Evolutionary conservation across 129 eudicot genomes (phyloP).

Genomic region (Lactuca saligna): DNA sequence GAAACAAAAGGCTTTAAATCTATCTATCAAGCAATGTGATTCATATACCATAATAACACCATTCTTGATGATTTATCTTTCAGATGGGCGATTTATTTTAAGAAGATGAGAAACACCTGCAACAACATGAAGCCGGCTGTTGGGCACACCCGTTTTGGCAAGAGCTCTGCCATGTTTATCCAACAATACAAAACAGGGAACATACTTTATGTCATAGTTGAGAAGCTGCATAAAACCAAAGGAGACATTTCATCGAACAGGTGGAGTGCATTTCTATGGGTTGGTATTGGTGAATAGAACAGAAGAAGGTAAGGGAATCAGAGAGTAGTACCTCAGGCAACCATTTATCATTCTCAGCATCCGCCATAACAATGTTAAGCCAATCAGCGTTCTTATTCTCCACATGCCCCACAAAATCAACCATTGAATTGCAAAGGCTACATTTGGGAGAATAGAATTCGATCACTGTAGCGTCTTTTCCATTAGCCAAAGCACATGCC

Average conservation of each 20-base stretch:
- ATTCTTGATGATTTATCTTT: slow-evolving; percentile 2
- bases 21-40: no score
- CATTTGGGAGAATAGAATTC: slow-evolving; percentile 93
- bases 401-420: slow-evolving; percentile 63
- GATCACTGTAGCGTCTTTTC: slow-evolving; percentile 76
- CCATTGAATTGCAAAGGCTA: slow-evolving; percentile 74
- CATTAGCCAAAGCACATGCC: slow-evolving; percentile 68
- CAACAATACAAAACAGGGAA: slow-evolving; percentile 88
- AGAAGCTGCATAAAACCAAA: slow-evolving; percentile 62
- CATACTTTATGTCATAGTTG: slow-evolving; percentile 87
- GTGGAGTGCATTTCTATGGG: background rate
- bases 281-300: background rate
- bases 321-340: slow-evolving; percentile 77
- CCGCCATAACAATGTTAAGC: slow-evolving; percentile 94
- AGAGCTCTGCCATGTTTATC: slow-evolving; percentile 83
- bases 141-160: slow-evolving; percentile 90
- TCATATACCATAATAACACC: no score
- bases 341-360: slow-evolving; percentile 91
- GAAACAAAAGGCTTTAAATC: no score
- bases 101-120: slow-evolving; percentile 96
- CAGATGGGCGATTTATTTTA: slow-evolving; percentile 53
- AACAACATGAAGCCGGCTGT: slow-evolving; percentile 77
- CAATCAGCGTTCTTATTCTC: slow-evolving; percentile 75
- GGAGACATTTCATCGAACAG: background rate
- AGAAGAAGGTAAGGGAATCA: slow-evolving; percentile 1